These are phyloP conservation scores for Neofusicoccum parvum DNA, from an alignment of 2,329 filamentous ascomycete genomes.

Conservation along the genomic window DNA sequence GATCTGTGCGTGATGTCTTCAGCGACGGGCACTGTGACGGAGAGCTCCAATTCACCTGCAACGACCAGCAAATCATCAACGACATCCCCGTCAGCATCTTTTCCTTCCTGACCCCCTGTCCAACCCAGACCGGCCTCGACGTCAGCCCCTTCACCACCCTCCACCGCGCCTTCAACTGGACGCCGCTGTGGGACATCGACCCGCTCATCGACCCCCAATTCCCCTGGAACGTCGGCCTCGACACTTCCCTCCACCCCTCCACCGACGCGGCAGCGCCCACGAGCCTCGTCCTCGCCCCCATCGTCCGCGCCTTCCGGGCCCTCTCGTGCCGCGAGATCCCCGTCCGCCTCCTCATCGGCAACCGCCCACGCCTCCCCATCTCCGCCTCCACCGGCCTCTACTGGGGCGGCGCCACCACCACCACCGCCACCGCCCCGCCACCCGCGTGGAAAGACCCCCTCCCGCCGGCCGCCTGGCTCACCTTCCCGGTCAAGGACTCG, in stretches of 20 bases:
- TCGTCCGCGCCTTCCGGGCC: neutral
- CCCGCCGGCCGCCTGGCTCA: neutral
- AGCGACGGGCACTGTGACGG: neutral
- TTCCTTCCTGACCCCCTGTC: neutral
- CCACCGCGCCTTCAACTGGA: neutral
- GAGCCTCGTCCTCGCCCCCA: neutral
- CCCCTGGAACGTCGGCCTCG: neutral
- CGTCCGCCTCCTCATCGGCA: constrained; percentile 7
- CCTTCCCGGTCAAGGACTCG: neutral
- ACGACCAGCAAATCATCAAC: neutral
- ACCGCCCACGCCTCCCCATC: neutral
- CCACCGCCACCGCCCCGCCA: too few relatives aligned
- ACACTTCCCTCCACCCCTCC: too few relatives aligned
- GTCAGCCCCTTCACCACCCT: neutral
- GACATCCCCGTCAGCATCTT: constrained; percentile 5
- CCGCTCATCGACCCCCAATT: neutral
- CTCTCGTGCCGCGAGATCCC: neutral
- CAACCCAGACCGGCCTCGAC: neutral
- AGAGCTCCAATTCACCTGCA: neutral
- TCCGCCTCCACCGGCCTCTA: neutral
- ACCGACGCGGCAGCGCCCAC: neutral
- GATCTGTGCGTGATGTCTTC: neutral
- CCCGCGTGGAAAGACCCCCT: too few relatives aligned
- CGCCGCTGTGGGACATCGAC: constrained; percentile 12
- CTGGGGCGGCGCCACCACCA: neutral